Evolutionary conservation across 306 rosid genomes (phyloP).

Genomic region (Benincasa hispida): DNA sequence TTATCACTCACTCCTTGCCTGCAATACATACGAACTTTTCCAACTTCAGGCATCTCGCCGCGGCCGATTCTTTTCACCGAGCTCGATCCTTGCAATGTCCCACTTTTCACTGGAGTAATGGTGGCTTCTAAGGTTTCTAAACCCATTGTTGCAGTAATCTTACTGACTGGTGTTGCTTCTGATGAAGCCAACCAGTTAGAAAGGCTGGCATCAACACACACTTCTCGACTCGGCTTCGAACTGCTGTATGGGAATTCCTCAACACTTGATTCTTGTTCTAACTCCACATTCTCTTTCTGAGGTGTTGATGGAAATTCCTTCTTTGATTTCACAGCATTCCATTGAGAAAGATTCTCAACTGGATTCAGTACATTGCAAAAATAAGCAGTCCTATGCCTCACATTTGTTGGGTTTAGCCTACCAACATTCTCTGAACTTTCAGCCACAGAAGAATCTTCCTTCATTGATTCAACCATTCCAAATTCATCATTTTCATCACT

Average conservation of each 20-base stretch:
- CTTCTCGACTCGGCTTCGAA: conserved; percentile 33
- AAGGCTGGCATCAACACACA: conserved; percentile 70
- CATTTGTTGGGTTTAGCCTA: conserved; percentile 10
- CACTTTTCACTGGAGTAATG: background rate
- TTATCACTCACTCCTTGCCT: background rate
- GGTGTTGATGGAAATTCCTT: conserved; percentile 23
- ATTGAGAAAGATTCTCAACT: conserved; percentile 65
- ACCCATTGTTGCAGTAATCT: background rate
- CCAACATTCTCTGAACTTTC: background rate
- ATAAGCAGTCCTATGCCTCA: conserved; percentile 54
- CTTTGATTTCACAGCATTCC: conserved; percentile 54
- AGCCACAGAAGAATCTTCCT: background rate
- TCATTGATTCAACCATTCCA: background rate
- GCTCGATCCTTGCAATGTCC: background rate
- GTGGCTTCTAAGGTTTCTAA: conserved; percentile 2
- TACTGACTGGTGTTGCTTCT: conserved; percentile 10
- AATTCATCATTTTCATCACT: conserved; percentile 11
- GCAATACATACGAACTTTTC: background rate
- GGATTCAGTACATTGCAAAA: conserved; percentile 65
- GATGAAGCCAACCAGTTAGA: conserved; percentile 79
- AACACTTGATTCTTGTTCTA: background rate
- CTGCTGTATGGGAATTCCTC: conserved; percentile 23
- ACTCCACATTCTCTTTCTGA: conserved; percentile 47
- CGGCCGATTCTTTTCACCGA: background rate
- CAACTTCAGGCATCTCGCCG: background rate